These are phyloP conservation scores for Moesziomyces antarcticus DNA, from an alignment of 1,284 basidiomycete genomes.

Conservation along the genomic window DNA sequence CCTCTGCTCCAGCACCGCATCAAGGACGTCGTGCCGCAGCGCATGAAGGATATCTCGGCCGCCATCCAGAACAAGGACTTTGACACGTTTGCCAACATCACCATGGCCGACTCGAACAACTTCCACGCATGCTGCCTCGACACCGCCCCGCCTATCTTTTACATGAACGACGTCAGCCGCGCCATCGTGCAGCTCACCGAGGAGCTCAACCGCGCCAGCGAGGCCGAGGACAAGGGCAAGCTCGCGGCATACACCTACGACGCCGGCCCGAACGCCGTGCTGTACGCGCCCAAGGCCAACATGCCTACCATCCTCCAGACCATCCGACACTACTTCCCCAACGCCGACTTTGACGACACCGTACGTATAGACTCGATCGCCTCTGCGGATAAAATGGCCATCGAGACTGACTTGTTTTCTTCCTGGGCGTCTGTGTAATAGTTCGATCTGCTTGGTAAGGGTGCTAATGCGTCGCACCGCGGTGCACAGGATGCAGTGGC, in stretches of 20 bases:
- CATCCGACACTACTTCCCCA: slow-evolving; percentile 67
- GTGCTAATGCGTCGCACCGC: slow-evolving; percentile 59
- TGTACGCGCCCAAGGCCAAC: slow-evolving; percentile 80
- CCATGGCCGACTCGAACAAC: slow-evolving; percentile 90
- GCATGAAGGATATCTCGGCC: slow-evolving; percentile 83
- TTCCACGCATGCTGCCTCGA: slow-evolving; percentile 98
- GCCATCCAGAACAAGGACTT: slow-evolving; percentile 88
- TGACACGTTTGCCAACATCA: slow-evolving; percentile 86
- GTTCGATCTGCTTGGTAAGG: slow-evolving; percentile 60
- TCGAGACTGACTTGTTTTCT: slow-evolving; percentile 1
- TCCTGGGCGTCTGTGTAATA: background rate
- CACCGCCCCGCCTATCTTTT: slow-evolving; percentile 97
- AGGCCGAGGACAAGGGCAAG: slow-evolving; percentile 72
- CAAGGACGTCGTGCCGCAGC: slow-evolving; percentile 82
- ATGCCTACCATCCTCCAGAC: slow-evolving; percentile 50
- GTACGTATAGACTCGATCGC: slow-evolving; percentile 30
- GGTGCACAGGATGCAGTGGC: slow-evolving; percentile 46
- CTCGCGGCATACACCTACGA: slow-evolving; percentile 98
- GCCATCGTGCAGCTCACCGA: slow-evolving; percentile 73
- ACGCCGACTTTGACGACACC: slow-evolving; percentile 66
- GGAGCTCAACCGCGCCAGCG: slow-evolving; percentile 88
- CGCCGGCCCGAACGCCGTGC: slow-evolving; percentile 97
- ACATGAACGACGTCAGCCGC: slow-evolving; percentile 94
- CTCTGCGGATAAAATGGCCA: background rate
- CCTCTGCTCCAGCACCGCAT: slow-evolving; percentile 89